phyloP scores from a whole-genome alignment of 2,329 filamentous ascomycete species.

The Epichloe uncinata region DNA sequence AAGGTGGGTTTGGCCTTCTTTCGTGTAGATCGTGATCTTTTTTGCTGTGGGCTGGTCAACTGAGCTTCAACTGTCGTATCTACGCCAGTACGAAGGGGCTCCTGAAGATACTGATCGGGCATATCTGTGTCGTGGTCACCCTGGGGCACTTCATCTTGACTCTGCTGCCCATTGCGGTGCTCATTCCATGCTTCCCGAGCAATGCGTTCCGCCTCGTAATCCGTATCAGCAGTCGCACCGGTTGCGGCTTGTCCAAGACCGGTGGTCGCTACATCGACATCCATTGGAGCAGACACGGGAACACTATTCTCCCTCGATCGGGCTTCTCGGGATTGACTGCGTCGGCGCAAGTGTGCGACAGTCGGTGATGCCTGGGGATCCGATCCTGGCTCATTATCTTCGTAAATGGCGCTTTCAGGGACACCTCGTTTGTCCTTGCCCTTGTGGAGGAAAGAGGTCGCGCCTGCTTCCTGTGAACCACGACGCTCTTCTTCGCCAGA shows the following conservation, averaged over 20 bases:
- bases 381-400: conserved; percentile 9
- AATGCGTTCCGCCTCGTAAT: conserved; percentile 17
- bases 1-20: conserved; percentile 38
- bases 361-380: conserved; percentile 17
- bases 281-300: conserved; percentile 12
- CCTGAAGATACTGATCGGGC: conserved; percentile 4
- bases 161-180: conserved; percentile 17
- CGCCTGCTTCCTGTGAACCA: neutral
- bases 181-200: conserved; percentile 23
- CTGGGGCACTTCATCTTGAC: conserved; percentile 6
- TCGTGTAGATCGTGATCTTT: conserved; percentile 21
- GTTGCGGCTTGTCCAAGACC: neutral
- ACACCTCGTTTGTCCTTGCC: conserved; percentile 3
- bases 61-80: conserved; percentile 5
- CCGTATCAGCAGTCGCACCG: neutral
- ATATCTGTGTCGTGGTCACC: conserved; percentile 1
- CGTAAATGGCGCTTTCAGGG: conserved; percentile 9
- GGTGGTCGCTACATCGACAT: conserved; percentile 9
- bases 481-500: neutral
- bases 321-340: conserved; percentile 14
- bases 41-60: conserved; percentile 7
- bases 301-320: conserved; percentile 16
- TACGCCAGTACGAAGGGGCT: neutral
- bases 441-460: conserved; percentile 6
- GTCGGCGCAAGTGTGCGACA: conserved; percentile 13